Percentiles rank a stretch among this genome's conserved stretches.
phyloP scores from a whole-genome alignment of 768 basidiomycete genomes.

The Phanerochaete sordida region DNA sequence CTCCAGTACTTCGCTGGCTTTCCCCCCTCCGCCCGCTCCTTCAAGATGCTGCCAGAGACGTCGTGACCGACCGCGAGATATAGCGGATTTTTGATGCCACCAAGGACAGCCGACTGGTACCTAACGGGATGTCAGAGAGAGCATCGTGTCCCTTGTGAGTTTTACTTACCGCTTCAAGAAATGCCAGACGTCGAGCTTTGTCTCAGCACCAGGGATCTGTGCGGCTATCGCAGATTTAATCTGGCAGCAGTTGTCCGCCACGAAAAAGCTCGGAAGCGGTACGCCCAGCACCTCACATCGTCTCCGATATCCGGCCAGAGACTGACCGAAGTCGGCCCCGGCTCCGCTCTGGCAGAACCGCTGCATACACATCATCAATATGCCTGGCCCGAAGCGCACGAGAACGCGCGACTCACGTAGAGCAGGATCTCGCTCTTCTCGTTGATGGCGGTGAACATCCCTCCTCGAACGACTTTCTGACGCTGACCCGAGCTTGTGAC shows the following conservation, averaged over 20 bases:
- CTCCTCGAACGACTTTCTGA: conserved; percentile 6
- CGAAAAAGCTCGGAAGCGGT: background rate
- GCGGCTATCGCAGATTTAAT: too few species aligned
- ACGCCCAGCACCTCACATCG: conserved; percentile 4
- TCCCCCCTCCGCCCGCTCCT: conserved; percentile 1
- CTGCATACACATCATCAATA: too few species aligned
- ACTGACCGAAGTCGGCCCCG: conserved; percentile 11
- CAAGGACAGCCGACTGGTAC: too few species aligned
- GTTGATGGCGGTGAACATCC: conserved; percentile 13
- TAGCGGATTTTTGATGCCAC: too few species aligned
- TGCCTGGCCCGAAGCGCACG: background rate
- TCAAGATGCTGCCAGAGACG: background rate
- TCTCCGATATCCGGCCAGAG: conserved; percentile 8
- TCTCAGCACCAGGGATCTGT: too few species aligned
- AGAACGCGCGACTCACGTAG: conserved; percentile 10
- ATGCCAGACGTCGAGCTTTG: too few species aligned
- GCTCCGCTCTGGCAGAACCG: conserved; percentile 13
- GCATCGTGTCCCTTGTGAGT: too few species aligned
- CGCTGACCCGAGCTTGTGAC: background rate
- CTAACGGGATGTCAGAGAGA: too few species aligned
- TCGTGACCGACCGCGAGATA: too few species aligned
- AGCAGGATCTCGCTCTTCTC: conserved; percentile 13
- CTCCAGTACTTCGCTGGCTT: background rate
- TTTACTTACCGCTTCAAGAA: too few species aligned
- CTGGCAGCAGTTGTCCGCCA: too few species aligned